Evolutionary conservation across 1,284 basidiomycete species (phyloP).

Genomic region (Athelia psychrophila): DNA sequence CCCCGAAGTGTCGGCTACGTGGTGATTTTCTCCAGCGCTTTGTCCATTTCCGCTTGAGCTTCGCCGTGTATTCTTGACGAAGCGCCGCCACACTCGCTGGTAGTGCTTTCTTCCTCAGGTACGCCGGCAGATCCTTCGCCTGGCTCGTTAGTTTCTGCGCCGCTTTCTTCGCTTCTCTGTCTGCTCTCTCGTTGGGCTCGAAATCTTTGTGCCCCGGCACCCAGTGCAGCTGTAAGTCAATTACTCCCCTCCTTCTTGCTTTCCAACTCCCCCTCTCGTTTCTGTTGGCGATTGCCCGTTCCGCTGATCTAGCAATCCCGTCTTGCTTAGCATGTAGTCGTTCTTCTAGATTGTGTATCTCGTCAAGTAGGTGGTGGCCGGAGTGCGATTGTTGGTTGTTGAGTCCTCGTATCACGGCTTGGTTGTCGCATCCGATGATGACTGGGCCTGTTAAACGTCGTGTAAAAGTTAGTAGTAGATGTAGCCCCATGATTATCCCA

Average conservation of each 20-base stretch:
- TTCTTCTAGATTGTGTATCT: not conserved
- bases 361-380: not conserved
- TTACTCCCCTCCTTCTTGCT: not conserved
- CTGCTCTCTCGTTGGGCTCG: not conserved
- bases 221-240: not conserved
- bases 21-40: slow-evolving; percentile 1
- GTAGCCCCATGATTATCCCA: slow-evolving; percentile 16
- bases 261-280: not conserved
- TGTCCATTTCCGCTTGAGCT: not conserved
- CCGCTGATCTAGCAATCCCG: not conserved
- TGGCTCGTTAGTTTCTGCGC: not conserved
- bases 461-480: slow-evolving; percentile 19
- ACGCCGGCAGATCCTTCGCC: not conserved
- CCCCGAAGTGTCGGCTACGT: not conserved
- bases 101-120: not conserved
- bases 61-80: not conserved
- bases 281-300: not conserved
- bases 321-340: not conserved
- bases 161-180: not conserved
- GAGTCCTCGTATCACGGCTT: not conserved
- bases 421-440: not conserved
- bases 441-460: slow-evolving; percentile 21
- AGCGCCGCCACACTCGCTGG: not conserved
- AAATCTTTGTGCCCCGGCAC: not conserved
- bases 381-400: not conserved